Percentiles rank a stretch among this genome's conserved stretches.
Conservation (phyloP, 2,329 filamentous ascomycete species). For the Alternaria sp. region DNA sequence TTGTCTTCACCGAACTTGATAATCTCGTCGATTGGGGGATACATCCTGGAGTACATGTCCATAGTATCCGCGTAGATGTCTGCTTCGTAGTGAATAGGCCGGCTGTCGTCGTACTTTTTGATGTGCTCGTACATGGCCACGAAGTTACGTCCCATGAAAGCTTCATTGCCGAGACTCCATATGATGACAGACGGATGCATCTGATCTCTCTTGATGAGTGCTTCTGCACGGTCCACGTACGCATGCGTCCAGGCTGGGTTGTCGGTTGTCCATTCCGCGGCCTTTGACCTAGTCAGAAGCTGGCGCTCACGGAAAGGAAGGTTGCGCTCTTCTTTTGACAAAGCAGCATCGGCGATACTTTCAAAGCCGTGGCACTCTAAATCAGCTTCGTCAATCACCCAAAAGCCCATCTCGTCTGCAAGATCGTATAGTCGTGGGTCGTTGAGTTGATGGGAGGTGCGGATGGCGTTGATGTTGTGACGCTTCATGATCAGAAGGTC, state of each 20-base stretch:
- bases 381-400: constrained; percentile 67
- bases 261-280: constrained; percentile 67
- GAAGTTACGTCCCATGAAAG: constrained; percentile 75
- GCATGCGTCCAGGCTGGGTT: constrained; percentile 69
- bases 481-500: constrained; percentile 74
- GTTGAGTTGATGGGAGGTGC: constrained; percentile 74
- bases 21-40: constrained; percentile 63
- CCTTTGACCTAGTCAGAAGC: constrained; percentile 61
- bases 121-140: constrained; percentile 71
- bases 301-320: constrained; percentile 69
- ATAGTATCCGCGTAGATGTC: constrained; percentile 66
- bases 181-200: constrained; percentile 75
- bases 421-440: constrained; percentile 67
- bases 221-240: constrained; percentile 72
- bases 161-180: constrained; percentile 78
- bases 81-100: constrained; percentile 73
- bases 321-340: constrained; percentile 37
- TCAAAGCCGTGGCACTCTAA: constrained; percentile 59
- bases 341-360: constrained; percentile 43
- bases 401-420: constrained; percentile 71
- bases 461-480: constrained; percentile 75
- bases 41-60: constrained; percentile 76
- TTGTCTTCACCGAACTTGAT: constrained; percentile 56
- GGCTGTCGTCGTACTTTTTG: constrained; percentile 64
- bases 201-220: constrained; percentile 73